These are phyloP conservation scores for Aquilaria agallochum DNA, from an alignment of 441 rosid genomes.

Conservation along the genomic window DNA sequence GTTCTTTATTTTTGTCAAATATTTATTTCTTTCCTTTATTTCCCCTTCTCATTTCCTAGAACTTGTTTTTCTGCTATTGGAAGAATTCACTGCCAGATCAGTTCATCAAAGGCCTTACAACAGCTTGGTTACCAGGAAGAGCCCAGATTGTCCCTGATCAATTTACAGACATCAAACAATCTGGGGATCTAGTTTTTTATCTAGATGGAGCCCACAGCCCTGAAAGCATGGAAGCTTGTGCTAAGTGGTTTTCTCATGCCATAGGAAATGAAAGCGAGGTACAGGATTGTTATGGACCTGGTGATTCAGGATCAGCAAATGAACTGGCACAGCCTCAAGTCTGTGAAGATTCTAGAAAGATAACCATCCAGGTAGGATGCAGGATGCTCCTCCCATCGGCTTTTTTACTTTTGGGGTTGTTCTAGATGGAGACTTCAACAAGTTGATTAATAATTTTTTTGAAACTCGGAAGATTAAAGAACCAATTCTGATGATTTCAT, in stretches of 20 bases:
- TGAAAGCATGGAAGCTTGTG: constrained; percentile 95
- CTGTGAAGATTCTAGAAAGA: constrained; percentile 26
- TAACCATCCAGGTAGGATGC: constrained; percentile 58
- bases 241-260: constrained; percentile 77
- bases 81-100: constrained; percentile 47
- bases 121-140: constrained; percentile 73
- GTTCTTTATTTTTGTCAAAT: background rate
- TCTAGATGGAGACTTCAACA: too few relatives aligned
- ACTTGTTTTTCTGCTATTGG: constrained; percentile 3
- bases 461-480: too few relatives aligned
- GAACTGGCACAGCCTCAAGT: too few relatives aligned
- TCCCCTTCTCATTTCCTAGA: constrained; percentile 2
- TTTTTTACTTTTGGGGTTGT: too few relatives aligned
- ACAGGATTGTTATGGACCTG: too few relatives aligned
- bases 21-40: background rate
- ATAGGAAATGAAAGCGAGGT: constrained; percentile 18
- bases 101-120: constrained; percentile 78
- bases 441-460: too few relatives aligned
- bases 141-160: constrained; percentile 68
- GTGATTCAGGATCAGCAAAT: too few relatives aligned
- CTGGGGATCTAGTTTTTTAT: constrained; percentile 74
- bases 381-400: too few relatives aligned
- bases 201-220: constrained; percentile 98
- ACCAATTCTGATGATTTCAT: too few relatives aligned
- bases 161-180: constrained; percentile 29